phyloP scores from a whole-genome alignment of 257 asterid species.

The Penstemon barbatus region DNA sequence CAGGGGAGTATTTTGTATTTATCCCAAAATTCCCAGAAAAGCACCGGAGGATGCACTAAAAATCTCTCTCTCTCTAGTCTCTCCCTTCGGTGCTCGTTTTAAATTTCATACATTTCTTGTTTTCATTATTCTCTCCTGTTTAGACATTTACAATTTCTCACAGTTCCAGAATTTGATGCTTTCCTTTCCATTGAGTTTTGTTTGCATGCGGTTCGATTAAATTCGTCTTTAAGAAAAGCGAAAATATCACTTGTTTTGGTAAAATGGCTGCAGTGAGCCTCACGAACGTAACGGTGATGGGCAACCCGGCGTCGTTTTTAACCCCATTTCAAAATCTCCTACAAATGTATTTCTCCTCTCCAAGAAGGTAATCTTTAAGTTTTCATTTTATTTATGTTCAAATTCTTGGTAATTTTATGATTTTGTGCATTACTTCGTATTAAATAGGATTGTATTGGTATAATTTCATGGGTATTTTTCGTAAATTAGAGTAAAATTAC shows the following conservation, averaged over 20 bases:
- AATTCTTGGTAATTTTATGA: neutral
- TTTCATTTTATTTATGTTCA: neutral
- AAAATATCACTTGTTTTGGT: conserved; percentile 16
- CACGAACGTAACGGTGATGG: conserved; percentile 87
- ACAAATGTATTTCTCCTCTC: conserved; percentile 87
- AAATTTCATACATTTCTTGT: conserved; percentile 19
- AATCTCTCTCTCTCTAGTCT: conserved; percentile 4
- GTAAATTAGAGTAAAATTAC: too few relatives aligned
- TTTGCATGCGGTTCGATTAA: conserved; percentile 14
- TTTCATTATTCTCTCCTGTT: conserved; percentile 20
- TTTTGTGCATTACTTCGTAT: conserved; percentile 8
- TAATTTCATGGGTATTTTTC: too few relatives aligned
- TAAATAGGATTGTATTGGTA: neutral
- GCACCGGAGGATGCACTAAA: neutral
- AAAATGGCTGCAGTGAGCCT: conserved; percentile 91
- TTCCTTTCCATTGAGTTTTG: conserved; percentile 33
- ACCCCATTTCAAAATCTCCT: conserved; percentile 89
- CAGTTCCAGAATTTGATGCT: conserved; percentile 5
- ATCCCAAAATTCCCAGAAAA: neutral
- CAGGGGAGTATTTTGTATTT: too few relatives aligned
- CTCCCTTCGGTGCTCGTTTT: conserved; percentile 11
- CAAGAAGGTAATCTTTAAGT: conserved; percentile 59
- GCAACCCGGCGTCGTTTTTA: conserved; percentile 86
- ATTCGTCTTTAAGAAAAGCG: conserved; percentile 22
- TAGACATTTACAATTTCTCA: neutral